Percentiles rank a stretch among this genome's conserved stretches.
These are phyloP conservation scores for Paracamarosporium sp. DNA, from an alignment of 2,329 filamentous ascomycete species.

Conservation along the genomic window DNA sequence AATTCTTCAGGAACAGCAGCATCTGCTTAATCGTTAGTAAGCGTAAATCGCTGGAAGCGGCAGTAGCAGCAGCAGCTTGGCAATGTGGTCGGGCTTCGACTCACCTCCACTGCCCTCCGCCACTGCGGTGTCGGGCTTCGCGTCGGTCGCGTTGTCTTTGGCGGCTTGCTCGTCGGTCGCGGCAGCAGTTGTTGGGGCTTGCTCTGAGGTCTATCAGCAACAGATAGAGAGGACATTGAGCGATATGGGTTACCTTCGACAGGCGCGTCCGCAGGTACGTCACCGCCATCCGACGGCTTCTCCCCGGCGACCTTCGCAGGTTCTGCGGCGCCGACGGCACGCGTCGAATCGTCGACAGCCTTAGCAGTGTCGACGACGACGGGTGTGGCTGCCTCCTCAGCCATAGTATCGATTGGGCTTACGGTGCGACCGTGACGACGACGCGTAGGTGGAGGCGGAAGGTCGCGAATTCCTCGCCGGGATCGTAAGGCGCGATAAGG, in stretches of 20 bases:
- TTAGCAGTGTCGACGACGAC: slow-evolving; percentile 33
- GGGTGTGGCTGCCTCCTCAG: slow-evolving; percentile 41
- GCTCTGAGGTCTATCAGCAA: slow-evolving; percentile 27
- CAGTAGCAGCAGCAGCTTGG: neutral
- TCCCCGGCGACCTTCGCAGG: slow-evolving; percentile 36
- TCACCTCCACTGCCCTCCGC: slow-evolving; percentile 32
- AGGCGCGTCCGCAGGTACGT: slow-evolving; percentile 31
- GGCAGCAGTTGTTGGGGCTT: slow-evolving; percentile 27
- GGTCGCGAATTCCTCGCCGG: slow-evolving; percentile 38
- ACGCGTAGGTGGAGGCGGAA: slow-evolving; percentile 42
- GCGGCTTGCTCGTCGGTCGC: slow-evolving; percentile 23
- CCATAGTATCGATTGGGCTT: slow-evolving; percentile 43
- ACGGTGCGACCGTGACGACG: slow-evolving; percentile 39
- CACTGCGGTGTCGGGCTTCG: slow-evolving; percentile 28
- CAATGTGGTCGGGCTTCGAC: slow-evolving; percentile 11
- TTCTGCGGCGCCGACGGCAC: slow-evolving; percentile 33
- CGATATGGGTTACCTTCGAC: slow-evolving; percentile 35
- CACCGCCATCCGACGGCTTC: slow-evolving; percentile 36
- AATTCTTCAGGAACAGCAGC: slow-evolving; percentile 42
- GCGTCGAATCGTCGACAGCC: slow-evolving; percentile 37
- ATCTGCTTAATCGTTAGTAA: neutral
- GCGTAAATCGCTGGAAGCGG: neutral
- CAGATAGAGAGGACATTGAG: neutral
- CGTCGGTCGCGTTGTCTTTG: slow-evolving; percentile 31
- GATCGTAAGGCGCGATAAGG: slow-evolving; percentile 31